phyloP scores from a whole-genome alignment of 2,329 filamentous ascomycete species.

The Exophiala aquamarina region DNA sequence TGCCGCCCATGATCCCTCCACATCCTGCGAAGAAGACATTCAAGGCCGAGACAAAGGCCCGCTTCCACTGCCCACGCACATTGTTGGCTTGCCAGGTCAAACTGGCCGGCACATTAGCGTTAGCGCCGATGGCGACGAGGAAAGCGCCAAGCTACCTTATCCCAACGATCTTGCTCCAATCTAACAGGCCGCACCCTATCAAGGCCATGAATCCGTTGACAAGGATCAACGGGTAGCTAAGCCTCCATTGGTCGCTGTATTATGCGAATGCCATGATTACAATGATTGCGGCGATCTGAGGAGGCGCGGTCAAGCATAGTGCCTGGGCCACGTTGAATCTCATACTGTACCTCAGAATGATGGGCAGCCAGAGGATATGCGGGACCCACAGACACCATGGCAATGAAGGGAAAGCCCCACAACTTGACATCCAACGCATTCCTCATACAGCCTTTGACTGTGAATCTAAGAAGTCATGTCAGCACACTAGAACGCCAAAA shows the following conservation, averaged over 20 bases:
- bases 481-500: too few species aligned
- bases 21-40: conserved; percentile 50
- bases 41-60: conserved; percentile 59
- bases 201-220: conserved; percentile 53
- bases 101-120: not conserved
- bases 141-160: conserved; percentile 1
- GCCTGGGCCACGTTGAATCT: conserved; percentile 63
- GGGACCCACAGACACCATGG: conserved; percentile 64
- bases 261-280: conserved; percentile 43
- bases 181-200: conserved; percentile 31
- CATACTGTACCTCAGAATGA: conserved; percentile 65
- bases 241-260: conserved; percentile 64
- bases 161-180: conserved; percentile 60
- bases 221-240: conserved; percentile 58
- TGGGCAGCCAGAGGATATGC: conserved; percentile 76
- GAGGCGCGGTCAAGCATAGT: conserved; percentile 69
- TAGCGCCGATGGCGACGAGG: not conserved
- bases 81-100: conserved; percentile 2
- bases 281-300: conserved; percentile 59
- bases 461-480: too few species aligned
- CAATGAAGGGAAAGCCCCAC: conserved; percentile 55
- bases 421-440: conserved; percentile 51
- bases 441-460: too few species aligned
- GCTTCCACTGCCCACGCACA: conserved; percentile 1
- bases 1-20: conserved; percentile 71